phyloP scores from a whole-genome alignment of 192 early-diverging fungal species.

The Spizellomyces punctatus region DNA sequence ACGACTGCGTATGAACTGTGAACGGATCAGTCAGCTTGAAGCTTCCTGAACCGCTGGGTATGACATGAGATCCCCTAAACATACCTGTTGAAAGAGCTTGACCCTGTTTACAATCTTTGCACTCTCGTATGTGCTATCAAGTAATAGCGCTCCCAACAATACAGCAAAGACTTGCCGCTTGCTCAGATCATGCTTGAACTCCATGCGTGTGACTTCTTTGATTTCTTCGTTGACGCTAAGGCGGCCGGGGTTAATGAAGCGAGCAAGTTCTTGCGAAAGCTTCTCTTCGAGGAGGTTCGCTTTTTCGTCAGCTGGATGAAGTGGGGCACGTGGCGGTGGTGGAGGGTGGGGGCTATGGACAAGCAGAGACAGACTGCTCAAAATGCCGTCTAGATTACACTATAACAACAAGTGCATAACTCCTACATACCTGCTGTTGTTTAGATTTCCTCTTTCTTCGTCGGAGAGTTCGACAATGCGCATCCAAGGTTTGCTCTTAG shows the following conservation, averaged over 20 bases:
- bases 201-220: slow-evolving; percentile 81
- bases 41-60: not conserved
- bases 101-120: slow-evolving; percentile 31
- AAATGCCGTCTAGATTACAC: not conserved
- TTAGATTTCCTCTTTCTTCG: slow-evolving; percentile 37
- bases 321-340: slow-evolving; percentile 5
- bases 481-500: slow-evolving; percentile 56
- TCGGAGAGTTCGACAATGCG: slow-evolving; percentile 66
- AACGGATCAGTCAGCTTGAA: not conserved
- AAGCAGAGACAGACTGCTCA: not conserved
- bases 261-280: slow-evolving; percentile 58
- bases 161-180: slow-evolving; percentile 78
- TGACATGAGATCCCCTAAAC: not conserved
- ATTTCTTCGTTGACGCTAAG: slow-evolving; percentile 56
- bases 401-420: too few relatives aligned
- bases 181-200: slow-evolving; percentile 79
- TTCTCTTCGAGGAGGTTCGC: slow-evolving; percentile 37
- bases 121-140: slow-evolving; percentile 43
- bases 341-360: not conserved
- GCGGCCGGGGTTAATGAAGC: slow-evolving; percentile 49
- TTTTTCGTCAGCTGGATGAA: slow-evolving; percentile 19
- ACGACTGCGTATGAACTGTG: slow-evolving; percentile 58
- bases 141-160: slow-evolving; percentile 63
- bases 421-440: too few relatives aligned
- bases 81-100: slow-evolving; percentile 33